phyloP scores from a whole-genome alignment of 2,329 filamentous ascomycete genomes.

The Annulohypoxylon truncatum region DNA sequence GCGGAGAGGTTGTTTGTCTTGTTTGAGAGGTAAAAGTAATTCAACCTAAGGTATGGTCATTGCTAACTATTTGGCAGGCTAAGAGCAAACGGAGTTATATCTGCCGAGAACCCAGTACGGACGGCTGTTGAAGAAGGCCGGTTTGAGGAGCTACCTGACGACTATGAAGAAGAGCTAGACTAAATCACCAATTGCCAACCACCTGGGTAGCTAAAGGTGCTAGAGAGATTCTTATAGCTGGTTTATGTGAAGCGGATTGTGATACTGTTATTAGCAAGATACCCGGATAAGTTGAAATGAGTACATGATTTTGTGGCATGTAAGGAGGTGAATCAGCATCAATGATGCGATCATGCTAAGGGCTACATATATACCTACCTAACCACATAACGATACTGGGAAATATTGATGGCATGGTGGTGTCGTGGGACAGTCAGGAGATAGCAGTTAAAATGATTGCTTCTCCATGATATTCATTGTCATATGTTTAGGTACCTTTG shows the following conservation, averaged over 20 bases:
- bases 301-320: not conserved
- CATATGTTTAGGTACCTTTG: not conserved
- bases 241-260: not conserved
- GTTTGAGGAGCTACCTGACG: conserved; percentile 68
- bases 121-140: conserved; percentile 71
- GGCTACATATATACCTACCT: not conserved
- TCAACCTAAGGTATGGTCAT: not conserved
- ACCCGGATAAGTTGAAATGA: not conserved
- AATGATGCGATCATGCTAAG: not conserved
- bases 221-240: not conserved
- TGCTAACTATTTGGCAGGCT: conserved; percentile 44
- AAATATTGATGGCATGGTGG: not conserved
- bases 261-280: not conserved
- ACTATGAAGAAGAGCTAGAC: conserved; percentile 48
- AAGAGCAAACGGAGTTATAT: conserved; percentile 65
- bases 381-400: not conserved
- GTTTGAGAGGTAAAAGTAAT: conserved; percentile 77
- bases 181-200: conserved; percentile 12
- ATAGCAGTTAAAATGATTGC: not conserved
- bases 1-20: conserved; percentile 90
- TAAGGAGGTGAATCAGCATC: not conserved
- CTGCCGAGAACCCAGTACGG: conserved; percentile 76
- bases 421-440: not conserved
- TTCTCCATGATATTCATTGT: not conserved
- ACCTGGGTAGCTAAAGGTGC: not conserved